Evolutionary conservation across 257 asterid genomes (phyloP), one percentile per base, ranked within the genome.

Genomic region (Verbascum thapsus): DNA sequence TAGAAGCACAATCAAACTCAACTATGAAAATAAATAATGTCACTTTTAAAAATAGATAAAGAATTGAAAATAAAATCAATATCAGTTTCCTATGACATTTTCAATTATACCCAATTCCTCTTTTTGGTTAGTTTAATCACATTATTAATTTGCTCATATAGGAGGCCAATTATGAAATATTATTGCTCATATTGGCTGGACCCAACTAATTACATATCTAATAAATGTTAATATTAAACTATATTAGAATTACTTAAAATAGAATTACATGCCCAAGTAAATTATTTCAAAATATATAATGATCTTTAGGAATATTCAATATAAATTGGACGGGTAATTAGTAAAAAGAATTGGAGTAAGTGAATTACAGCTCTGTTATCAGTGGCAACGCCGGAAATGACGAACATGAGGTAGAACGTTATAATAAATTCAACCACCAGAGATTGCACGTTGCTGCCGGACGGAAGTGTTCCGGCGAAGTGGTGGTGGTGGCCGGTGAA

Each of bases 331-430:
- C 8, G 16, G 40, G 30, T 55, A 22, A 58, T 13, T 12, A 39
- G 39, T 3, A 18, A 35, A n/a, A 26, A 30, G 52, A 44, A 16
- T n/a, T 52, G 22, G 15, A 26, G 20, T n/a, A n/a, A 56, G 10
- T 17, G n/a, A 73, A 43, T 80, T 59, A 90, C 97, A 3, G 97
- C 97, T 83, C 97, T 74, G 16, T 87, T 90, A 48, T 90, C 97
- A 0, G 97, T 90, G 69, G 95, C 96, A 6, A 90, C 97, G 8
- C 97, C 96, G 11, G 97, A 87, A 12, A 90, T 90, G 74, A 90
- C 81, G 58, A 90, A 90, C 97, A 90, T 90, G 69, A 90, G 95
- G 57, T 85, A 90, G 77, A 90, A 90, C 0, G 97, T 90, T 79
- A 85, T 87, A 13, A 90, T 85, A 58, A 90, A 90, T 69, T 90